These are phyloP conservation scores for Daldinia sp. DNA, from an alignment of 2,329 filamentous ascomycete genomes.

Conservation along the genomic window DNA sequence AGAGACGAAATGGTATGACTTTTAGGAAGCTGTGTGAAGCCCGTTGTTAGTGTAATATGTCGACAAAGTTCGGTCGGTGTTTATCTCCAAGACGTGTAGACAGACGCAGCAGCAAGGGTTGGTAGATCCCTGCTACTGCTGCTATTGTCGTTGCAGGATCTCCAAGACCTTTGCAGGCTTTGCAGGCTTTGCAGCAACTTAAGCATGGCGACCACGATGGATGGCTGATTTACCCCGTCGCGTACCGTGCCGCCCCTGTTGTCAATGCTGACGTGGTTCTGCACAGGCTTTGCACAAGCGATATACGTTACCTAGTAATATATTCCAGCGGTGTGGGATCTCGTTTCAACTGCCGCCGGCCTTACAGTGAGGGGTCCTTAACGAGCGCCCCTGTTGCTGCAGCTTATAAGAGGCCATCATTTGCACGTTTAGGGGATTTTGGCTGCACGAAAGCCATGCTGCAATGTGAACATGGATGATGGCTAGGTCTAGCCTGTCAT, in stretches of 20 bases:
- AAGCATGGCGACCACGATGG: slow-evolving; percentile 28
- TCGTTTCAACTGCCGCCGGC: slow-evolving; percentile 47
- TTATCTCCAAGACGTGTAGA: slow-evolving; percentile 22
- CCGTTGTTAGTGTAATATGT: slow-evolving; percentile 9
- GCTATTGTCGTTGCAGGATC: slow-evolving; percentile 46
- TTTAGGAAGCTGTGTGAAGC: slow-evolving; percentile 20
- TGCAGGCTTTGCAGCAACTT: slow-evolving; percentile 3
- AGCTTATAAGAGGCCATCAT: slow-evolving; percentile 40
- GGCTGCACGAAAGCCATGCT: slow-evolving; percentile 44
- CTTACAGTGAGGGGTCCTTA: slow-evolving; percentile 40
- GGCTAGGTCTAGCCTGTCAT: slow-evolving; percentile 18
- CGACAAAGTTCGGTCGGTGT: slow-evolving; percentile 26
- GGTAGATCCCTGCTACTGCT: slow-evolving; percentile 7
- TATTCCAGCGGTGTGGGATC: slow-evolving; percentile 42
- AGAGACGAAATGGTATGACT: slow-evolving; percentile 17
- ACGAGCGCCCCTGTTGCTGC: slow-evolving; percentile 33
- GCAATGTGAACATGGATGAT: slow-evolving; percentile 40
- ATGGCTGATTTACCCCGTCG: slow-evolving; percentile 39
- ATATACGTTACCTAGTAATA: slow-evolving; percentile 26
- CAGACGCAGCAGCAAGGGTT: background rate
- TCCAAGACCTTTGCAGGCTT: slow-evolving; percentile 38
- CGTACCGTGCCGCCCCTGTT: slow-evolving; percentile 35
- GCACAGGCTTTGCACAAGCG: slow-evolving; percentile 26
- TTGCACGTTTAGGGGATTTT: slow-evolving; percentile 44
- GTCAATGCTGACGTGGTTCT: slow-evolving; percentile 42